A percentile compares a stretch with the other conserved stretches of the same genome.
phyloP scores from a whole-genome alignment of 441 rosid genomes.

The Metrosideros polymorpha region DNA sequence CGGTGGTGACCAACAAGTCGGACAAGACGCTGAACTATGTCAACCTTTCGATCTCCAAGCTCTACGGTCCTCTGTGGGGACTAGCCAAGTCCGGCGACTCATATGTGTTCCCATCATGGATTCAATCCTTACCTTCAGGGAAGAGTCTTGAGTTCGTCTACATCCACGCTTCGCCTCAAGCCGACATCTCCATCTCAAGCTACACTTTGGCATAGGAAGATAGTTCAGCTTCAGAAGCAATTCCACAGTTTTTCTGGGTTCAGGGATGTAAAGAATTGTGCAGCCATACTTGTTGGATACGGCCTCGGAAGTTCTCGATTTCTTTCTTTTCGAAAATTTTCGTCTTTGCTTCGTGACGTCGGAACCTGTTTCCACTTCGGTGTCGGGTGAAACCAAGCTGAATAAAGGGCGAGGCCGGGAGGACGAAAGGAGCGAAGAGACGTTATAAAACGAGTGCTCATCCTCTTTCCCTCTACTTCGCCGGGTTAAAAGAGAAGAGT shows the following conservation, averaged over 20 bases:
- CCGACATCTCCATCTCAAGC: constrained; percentile 62
- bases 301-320: constrained; percentile 18
- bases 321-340: constrained; percentile 11
- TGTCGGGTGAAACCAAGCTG: constrained; percentile 16
- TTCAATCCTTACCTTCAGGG: constrained; percentile 55
- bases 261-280: constrained; percentile 33
- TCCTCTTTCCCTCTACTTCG: constrained; percentile 79
- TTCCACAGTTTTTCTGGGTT: constrained; percentile 16
- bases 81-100: constrained; percentile 43
- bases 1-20: constrained; percentile 68
- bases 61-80: constrained; percentile 97
- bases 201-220: constrained; percentile 55
- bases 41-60: constrained; percentile 63
- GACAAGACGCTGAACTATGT: constrained; percentile 50
- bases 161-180: constrained; percentile 70
- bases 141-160: constrained; percentile 84
- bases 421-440: constrained; percentile 84
- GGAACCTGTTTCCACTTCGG: constrained; percentile 16
- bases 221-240: background rate
- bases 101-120: constrained; percentile 77
- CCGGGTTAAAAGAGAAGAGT: constrained; percentile 12
- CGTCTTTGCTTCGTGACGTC: constrained; percentile 18
- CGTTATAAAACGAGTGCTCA: constrained; percentile 53
- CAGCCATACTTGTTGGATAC: constrained; percentile 35
- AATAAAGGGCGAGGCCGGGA: constrained; percentile 38